Base-by-base conservation (phyloP, 345 rosid genomes). In the thale cress (Arabidopsis thaliana) region DNA sequence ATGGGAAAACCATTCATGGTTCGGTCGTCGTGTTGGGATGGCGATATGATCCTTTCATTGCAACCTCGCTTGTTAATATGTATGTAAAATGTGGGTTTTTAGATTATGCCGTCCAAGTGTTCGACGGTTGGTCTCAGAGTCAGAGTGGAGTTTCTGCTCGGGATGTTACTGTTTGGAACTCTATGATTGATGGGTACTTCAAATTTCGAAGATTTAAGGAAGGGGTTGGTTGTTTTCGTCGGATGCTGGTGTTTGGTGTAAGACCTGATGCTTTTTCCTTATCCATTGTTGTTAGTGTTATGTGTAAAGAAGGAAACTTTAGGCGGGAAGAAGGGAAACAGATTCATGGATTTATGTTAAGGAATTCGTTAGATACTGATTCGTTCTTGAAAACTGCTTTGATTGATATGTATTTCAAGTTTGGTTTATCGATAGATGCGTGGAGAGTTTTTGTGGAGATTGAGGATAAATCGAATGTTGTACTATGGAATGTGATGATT, bases 401-500 rank as follows among this genome's bases (percentile, higher is more conserved):
- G 4, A 65, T 88, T 73, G 85, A 81, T 82, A 81, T 78, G 86
- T 88, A 88, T 73, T 81, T 82, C 61, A 72, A 79, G 53, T 81
- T 84, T 24, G 69, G 85, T 61, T 74, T 73, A 72, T 62, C 68
- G 11, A 63, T 28, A 78, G 67, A 85, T 65, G 91, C 92, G 5
- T 85, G 89, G 85, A 64, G 50, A 56, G 67, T 84, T 60, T 88
- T 90, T 42, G 23, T 77, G 55, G 78, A 52, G 74, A 37, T 81
- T 78, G 85, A 76, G 46, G 85, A 88, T 73, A 84, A 76, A 63
- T 80, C 83, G 58, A 86, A 84, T 74, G 80, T 85, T 34, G 96
- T 92, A 11, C 65, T 80, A 5, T 92, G 97, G 96, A 92, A 92
- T 85, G 91, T 92, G 77, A 83, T 90, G 87, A 85, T 92, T 81